Percentiles rank a stretch among this genome's conserved stretches.
These are phyloP conservation scores for Arthrobotrys iridis DNA, from an alignment of 2,329 filamentous ascomycete genomes.

Conservation along the genomic window DNA sequence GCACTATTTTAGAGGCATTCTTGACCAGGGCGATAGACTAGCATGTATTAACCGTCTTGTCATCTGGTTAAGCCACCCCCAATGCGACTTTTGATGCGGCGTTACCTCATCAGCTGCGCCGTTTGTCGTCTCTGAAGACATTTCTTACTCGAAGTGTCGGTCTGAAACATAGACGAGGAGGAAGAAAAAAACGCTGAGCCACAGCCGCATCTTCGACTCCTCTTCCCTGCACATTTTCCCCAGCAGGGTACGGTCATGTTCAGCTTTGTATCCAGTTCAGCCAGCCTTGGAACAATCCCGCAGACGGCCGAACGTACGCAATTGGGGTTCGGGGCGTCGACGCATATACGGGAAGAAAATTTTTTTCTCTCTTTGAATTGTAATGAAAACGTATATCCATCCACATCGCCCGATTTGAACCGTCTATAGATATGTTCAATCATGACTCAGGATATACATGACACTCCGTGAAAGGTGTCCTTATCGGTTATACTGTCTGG, in stretches of 20 bases:
- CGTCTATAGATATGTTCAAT: conserved; percentile 21
- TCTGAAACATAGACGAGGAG: conserved; percentile 33
- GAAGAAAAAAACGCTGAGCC: conserved; percentile 23
- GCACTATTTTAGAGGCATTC: background rate
- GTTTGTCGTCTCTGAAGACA: conserved; percentile 18
- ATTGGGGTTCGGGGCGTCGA: conserved; percentile 14
- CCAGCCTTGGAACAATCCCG: background rate
- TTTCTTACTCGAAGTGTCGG: conserved; percentile 16
- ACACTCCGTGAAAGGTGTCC: conserved; percentile 50
- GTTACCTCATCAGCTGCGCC: conserved; percentile 35
- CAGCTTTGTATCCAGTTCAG: conserved; percentile 22
- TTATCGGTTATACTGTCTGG: conserved; percentile 48
- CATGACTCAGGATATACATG: conserved; percentile 41
- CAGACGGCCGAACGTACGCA: conserved; percentile 16
- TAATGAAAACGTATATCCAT: background rate
- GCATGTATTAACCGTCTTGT: background rate
- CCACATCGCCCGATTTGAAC: conserved; percentile 26
- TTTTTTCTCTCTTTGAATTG: conserved; percentile 1
- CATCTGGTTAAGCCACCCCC: conserved; percentile 38
- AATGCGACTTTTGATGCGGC: conserved; percentile 37
- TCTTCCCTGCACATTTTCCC: conserved; percentile 11
- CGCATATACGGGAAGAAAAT: conserved; percentile 25
- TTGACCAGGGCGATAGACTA: background rate
- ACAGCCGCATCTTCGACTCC: conserved; percentile 40
- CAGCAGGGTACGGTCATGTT: conserved; percentile 16